Percentiles rank a stretch among this genome's conserved stretches.
phyloP scores from a whole-genome alignment of 331 rosid species.

The Ulmus americana region DNA sequence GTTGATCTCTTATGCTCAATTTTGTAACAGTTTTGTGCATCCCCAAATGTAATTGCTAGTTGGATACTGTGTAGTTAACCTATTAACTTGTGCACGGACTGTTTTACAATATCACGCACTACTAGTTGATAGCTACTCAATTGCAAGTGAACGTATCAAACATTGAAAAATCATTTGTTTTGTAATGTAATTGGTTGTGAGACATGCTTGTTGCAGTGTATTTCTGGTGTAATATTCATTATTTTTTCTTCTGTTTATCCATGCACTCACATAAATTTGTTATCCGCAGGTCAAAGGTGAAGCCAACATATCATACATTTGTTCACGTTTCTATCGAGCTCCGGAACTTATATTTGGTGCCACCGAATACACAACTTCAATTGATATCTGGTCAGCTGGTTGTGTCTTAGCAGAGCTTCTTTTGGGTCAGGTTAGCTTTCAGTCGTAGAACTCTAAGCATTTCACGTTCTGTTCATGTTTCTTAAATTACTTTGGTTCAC shows the following conservation, averaged over 20 bases:
- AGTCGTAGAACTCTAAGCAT: neutral
- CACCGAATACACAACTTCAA: slow-evolving; percentile 87
- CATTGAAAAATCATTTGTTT: too few species aligned
- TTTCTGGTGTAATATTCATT: too few species aligned
- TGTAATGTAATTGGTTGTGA: too few species aligned
- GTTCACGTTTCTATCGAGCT: slow-evolving; percentile 93
- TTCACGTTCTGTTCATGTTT: neutral
- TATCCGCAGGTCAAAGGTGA: slow-evolving; percentile 72
- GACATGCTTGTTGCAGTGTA: too few species aligned
- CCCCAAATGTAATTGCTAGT: neutral
- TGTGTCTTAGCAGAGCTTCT: slow-evolving; percentile 98
- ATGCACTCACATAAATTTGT: slow-evolving; percentile 15
- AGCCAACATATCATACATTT: slow-evolving; percentile 84
- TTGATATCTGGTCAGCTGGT: slow-evolving; percentile 98
- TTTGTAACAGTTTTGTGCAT: neutral
- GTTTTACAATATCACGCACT: too few species aligned
- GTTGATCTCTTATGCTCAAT: slow-evolving; percentile 27
- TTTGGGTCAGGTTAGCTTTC: slow-evolving; percentile 72
- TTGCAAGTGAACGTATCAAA: too few species aligned
- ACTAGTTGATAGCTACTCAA: too few species aligned
- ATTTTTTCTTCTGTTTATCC: neutral
- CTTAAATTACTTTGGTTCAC: neutral
- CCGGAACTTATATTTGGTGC: slow-evolving; percentile 98
- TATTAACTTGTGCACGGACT: neutral
- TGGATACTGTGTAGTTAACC: neutral